Conservation (phyloP, 208 protist genomes). For the Crithidia fasciculata region DNA sequence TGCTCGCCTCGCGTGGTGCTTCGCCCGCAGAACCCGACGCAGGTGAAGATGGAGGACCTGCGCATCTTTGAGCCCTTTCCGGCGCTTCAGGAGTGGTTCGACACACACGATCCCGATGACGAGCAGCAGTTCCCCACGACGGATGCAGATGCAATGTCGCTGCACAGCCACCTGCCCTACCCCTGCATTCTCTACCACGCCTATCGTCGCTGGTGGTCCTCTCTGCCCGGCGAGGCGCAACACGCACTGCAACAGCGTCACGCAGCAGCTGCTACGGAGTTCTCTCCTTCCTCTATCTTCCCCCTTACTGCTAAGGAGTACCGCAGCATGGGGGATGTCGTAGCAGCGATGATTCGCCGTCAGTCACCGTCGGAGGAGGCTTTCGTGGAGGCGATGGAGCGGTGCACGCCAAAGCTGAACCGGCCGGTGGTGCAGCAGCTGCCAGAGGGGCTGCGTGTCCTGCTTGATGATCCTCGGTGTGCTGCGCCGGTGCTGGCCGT, state of each 20-base stretch:
- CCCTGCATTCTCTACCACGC: slow-evolving; percentile 84
- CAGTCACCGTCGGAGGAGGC: slow-evolving; percentile 43
- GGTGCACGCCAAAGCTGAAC: slow-evolving; percentile 60
- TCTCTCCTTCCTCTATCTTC: slow-evolving; percentile 4
- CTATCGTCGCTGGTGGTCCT: slow-evolving; percentile 44
- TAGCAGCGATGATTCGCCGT: slow-evolving; percentile 33
- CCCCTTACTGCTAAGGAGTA: slow-evolving; percentile 32
- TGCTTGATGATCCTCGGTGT: slow-evolving; percentile 45
- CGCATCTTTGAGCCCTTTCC: slow-evolving; percentile 91
- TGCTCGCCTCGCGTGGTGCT: slow-evolving; percentile 53
- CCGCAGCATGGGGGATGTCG: slow-evolving; percentile 7
- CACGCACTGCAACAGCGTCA: background rate
- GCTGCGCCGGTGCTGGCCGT: slow-evolving; percentile 19
- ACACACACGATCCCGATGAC: slow-evolving; percentile 58
- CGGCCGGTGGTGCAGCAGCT: slow-evolving; percentile 28
- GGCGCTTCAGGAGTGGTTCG: slow-evolving; percentile 68
- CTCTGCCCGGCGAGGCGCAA: slow-evolving; percentile 6
- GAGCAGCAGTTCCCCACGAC: slow-evolving; percentile 41
- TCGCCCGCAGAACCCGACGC: slow-evolving; percentile 45
- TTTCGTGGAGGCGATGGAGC: slow-evolving; percentile 66
- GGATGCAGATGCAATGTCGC: slow-evolving; percentile 33
- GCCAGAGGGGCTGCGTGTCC: slow-evolving; percentile 18
- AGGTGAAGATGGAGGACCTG: slow-evolving; percentile 82
- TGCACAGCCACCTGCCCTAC: slow-evolving; percentile 90
- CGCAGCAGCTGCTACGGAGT: background rate